phyloP scores from a whole-genome alignment of 1,139 yeast species.

The Taphrina deformans region DNA sequence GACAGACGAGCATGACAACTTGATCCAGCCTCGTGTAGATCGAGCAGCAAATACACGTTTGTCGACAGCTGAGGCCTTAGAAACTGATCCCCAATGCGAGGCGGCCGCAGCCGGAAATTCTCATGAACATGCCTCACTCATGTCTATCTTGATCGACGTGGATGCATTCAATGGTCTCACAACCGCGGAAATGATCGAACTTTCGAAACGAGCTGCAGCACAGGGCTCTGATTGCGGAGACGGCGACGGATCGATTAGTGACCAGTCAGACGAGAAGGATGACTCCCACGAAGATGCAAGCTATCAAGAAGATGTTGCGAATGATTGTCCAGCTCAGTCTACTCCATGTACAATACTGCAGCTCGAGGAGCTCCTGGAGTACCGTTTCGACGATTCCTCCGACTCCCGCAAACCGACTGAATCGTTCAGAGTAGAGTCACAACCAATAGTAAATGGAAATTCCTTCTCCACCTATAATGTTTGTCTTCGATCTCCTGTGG shows the following conservation, averaged over 20 bases:
- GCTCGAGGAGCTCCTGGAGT: background rate
- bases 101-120: background rate
- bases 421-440: background rate
- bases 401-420: background rate
- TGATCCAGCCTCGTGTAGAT: background rate
- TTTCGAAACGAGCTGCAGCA: background rate
- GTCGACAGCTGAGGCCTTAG: background rate
- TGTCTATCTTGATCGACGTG: background rate
- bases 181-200: background rate
- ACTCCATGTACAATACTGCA: background rate
- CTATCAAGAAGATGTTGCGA: background rate
- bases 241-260: background rate
- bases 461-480: background rate
- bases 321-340: background rate
- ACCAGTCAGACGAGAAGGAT: background rate
- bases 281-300: background rate
- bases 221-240: background rate
- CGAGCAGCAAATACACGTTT: background rate
- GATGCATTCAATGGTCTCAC: background rate
- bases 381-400: background rate
- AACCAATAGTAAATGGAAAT: background rate
- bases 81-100: background rate
- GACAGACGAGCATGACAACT: background rate
- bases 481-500: background rate
- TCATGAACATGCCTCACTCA: background rate